Evolutionary conservation across 2,329 filamentous ascomycete species (phyloP).

Genomic region (Ophiocordyceps unilateralis): DNA sequence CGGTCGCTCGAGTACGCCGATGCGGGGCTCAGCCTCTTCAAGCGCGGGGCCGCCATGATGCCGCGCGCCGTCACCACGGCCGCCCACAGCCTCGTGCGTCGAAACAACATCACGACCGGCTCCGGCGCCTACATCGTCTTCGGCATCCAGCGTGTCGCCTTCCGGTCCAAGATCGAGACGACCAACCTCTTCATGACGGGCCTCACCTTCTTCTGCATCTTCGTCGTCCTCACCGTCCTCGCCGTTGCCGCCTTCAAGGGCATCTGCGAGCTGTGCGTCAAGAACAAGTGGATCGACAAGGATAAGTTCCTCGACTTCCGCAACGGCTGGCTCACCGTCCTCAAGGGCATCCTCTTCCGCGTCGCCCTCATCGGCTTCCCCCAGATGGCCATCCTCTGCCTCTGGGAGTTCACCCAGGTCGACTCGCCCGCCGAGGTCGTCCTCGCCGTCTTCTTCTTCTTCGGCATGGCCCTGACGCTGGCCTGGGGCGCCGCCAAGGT

Average conservation of each 20-base stretch:
- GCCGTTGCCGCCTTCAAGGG: constrained; percentile 67
- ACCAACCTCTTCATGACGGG: constrained; percentile 92
- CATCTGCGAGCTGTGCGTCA: constrained; percentile 58
- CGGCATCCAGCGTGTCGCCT: constrained; percentile 81
- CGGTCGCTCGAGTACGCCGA: constrained; percentile 23
- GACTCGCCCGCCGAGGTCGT: constrained; percentile 80
- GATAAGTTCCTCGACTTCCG: constrained; percentile 84
- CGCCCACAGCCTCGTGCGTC: constrained; percentile 27
- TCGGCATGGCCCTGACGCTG: constrained; percentile 62
- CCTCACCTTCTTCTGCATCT: constrained; percentile 73
- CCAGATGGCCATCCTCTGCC: constrained; percentile 73
- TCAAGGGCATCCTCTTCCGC: constrained; percentile 88
- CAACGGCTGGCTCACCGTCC: constrained; percentile 79
- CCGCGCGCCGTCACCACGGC: constrained; percentile 17
- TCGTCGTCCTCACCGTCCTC: constrained; percentile 58
- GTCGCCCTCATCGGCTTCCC: constrained; percentile 82
- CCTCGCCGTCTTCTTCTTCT: constrained; percentile 73
- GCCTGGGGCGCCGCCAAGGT: constrained; percentile 83
- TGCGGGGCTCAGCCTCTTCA: constrained; percentile 26
- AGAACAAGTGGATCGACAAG: constrained; percentile 61
- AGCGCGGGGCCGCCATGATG: constrained; percentile 36
- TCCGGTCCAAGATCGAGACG: constrained; percentile 55
- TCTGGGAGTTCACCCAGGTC: constrained; percentile 80
- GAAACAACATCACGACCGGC: constrained; percentile 33
- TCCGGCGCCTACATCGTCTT: constrained; percentile 46